Percentiles rank a stretch among this genome's conserved stretches.
phyloP scores from a whole-genome alignment of 768 basidiomycete species.

The Lactarius trivialis region DNA sequence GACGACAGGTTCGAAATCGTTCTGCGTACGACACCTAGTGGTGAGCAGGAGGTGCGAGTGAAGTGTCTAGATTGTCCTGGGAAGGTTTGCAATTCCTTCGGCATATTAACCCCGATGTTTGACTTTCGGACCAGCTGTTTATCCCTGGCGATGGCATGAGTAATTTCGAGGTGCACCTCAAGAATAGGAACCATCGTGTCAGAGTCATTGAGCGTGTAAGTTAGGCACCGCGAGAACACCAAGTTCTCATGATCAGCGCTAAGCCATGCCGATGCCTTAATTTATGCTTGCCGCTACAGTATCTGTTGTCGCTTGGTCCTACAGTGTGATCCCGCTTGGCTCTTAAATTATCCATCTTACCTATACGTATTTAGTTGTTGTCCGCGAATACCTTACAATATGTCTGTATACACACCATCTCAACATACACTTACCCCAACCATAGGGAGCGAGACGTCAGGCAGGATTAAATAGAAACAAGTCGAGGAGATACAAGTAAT shows the following conservation, averaged over 20 bases:
- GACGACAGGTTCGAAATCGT: slow-evolving; percentile 81
- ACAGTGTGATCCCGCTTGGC: slow-evolving; percentile 12
- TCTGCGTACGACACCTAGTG: slow-evolving; percentile 44
- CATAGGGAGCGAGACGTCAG: background rate
- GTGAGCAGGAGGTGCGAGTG: slow-evolving; percentile 80
- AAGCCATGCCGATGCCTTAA: slow-evolving; percentile 10
- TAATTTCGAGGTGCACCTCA: slow-evolving; percentile 92
- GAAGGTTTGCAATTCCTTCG: slow-evolving; percentile 50
- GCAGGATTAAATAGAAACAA: slow-evolving; percentile 11
- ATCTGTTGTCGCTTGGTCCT: no score
- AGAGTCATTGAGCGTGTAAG: slow-evolving; percentile 63
- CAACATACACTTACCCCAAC: background rate
- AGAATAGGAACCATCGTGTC: slow-evolving; percentile 73
- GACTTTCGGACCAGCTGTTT: slow-evolving; percentile 12
- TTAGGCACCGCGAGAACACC: slow-evolving; percentile 15
- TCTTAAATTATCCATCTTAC: slow-evolving; percentile 22
- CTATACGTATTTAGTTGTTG: slow-evolving; percentile 21
- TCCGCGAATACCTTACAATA: slow-evolving; percentile 17
- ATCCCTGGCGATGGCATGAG: slow-evolving; percentile 32
- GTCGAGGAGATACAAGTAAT: background rate
- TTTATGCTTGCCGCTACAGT: slow-evolving; percentile 22
- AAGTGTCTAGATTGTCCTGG: slow-evolving; percentile 91
- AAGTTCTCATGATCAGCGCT: slow-evolving; percentile 20
- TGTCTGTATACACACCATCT: slow-evolving; percentile 19
- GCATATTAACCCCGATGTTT: slow-evolving; percentile 5